Percentiles rank a stretch among this genome's conserved stretches.
Conservation (phyloP, 2,329 filamentous ascomycete genomes). For the Hypoxylon sp. region DNA sequence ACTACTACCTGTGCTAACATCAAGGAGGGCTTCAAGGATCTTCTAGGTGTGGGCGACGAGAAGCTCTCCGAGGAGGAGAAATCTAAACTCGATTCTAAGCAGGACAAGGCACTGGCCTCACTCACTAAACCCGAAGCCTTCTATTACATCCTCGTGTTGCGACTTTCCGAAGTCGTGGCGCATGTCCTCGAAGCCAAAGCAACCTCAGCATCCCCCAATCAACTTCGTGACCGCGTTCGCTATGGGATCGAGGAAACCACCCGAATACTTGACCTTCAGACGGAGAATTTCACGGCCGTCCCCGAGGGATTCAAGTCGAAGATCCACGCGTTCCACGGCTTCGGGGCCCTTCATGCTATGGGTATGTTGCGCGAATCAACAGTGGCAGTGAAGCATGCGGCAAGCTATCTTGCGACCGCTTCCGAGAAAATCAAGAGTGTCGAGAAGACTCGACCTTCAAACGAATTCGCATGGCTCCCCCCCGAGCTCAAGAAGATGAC, state of each 20-base stretch:
- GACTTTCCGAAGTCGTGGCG: slow-evolving; percentile 32
- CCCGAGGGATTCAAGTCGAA: slow-evolving; percentile 27
- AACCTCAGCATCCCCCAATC: slow-evolving; percentile 7
- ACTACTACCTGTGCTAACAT: slow-evolving; percentile 47
- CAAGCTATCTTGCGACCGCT: slow-evolving; percentile 41
- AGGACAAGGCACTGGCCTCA: neutral
- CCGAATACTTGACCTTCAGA: slow-evolving; percentile 30
- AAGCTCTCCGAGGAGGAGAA: slow-evolving; percentile 3
- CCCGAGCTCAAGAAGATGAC: slow-evolving; percentile 47
- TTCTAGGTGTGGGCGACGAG: slow-evolving; percentile 11
- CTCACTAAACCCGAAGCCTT: slow-evolving; percentile 34
- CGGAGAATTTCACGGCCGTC: slow-evolving; percentile 25
- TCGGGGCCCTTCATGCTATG: slow-evolving; percentile 48
- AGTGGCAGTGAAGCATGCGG: slow-evolving; percentile 45
- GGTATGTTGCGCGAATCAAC: slow-evolving; percentile 50
- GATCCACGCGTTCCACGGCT: slow-evolving; percentile 38
- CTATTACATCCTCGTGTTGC: slow-evolving; percentile 34
- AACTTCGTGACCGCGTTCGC: slow-evolving; percentile 15
- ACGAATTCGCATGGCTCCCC: slow-evolving; percentile 46
- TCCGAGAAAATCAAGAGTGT: slow-evolving; percentile 46
- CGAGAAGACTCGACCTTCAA: slow-evolving; percentile 46
- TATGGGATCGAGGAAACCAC: slow-evolving; percentile 2
- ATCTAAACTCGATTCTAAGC: neutral
- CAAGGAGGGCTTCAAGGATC: slow-evolving; percentile 16
- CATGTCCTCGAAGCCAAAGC: slow-evolving; percentile 23